These are phyloP conservation scores for Berkeleyomyces basicola DNA, from an alignment of 2,329 filamentous ascomycete species.

Conservation along the genomic window DNA sequence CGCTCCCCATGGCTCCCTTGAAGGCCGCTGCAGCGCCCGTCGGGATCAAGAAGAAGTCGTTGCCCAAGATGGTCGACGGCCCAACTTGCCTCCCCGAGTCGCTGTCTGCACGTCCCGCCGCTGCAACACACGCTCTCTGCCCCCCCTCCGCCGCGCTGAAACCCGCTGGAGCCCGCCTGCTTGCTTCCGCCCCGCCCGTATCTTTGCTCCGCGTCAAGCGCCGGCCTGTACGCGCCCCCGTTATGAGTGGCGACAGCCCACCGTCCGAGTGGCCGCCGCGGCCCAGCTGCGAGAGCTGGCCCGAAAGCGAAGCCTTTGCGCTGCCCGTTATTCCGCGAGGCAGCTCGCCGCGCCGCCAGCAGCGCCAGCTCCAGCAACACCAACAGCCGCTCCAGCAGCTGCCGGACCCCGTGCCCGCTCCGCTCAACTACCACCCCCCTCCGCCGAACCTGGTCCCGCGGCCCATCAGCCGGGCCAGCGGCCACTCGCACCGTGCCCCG, in stretches of 20 bases:
- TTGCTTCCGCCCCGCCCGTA: background rate
- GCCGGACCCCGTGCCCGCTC: constrained; percentile 3
- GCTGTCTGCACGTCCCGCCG: background rate
- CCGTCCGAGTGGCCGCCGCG: constrained; percentile 7
- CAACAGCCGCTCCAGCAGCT: background rate
- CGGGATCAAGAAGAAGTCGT: constrained; percentile 10
- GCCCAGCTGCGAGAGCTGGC: constrained; percentile 8
- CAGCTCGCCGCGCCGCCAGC: constrained; percentile 21
- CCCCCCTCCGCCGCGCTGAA: background rate
- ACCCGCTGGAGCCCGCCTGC: background rate
- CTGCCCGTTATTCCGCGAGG: constrained; percentile 37
- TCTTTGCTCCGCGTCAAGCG: background rate
- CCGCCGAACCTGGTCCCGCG: background rate
- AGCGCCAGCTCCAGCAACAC: background rate
- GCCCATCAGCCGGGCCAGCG: constrained; percentile 5
- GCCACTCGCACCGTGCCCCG: background rate
- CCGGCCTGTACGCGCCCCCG: background rate
- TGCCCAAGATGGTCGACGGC: background rate
- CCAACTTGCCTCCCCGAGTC: background rate
- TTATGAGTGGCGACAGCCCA: constrained; percentile 1
- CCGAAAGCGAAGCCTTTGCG: constrained; percentile 14
- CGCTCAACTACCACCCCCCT: background rate
- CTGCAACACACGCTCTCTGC: background rate
- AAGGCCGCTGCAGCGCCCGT: background rate
- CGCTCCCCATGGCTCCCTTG: background rate